phyloP scores from a whole-genome alignment of 2,329 filamentous ascomycete genomes.

The Cyphellophora europaea region DNA sequence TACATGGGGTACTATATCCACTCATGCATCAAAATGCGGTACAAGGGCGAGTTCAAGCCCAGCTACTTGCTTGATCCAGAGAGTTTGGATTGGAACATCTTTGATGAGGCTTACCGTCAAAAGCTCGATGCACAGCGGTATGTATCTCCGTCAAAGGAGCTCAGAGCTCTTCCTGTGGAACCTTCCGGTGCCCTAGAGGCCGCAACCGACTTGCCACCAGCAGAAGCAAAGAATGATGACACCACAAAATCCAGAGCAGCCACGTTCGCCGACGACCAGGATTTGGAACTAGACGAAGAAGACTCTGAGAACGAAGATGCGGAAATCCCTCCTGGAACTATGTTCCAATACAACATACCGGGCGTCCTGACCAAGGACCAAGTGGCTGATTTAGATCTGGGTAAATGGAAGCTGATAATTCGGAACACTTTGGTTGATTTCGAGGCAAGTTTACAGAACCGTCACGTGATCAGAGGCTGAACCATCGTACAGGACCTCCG shows the following conservation, averaged over 20 bases:
- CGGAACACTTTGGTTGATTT: slow-evolving; percentile 32
- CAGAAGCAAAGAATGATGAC: slow-evolving; percentile 10
- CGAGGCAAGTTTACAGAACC: slow-evolving; percentile 23
- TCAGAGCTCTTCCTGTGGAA: slow-evolving; percentile 8
- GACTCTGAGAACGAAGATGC: slow-evolving; percentile 28
- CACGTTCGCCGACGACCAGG: slow-evolving; percentile 14
- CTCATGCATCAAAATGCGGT: slow-evolving; percentile 42
- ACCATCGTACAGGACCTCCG: slow-evolving; percentile 29
- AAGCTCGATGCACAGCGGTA: slow-evolving; percentile 34
- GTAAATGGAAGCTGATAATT: slow-evolving; percentile 34
- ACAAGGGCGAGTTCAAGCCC: slow-evolving; percentile 38
- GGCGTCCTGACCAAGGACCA: slow-evolving; percentile 34
- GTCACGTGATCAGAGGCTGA: background rate
- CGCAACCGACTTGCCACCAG: background rate
- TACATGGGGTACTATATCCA: slow-evolving; percentile 64
- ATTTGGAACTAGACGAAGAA: slow-evolving; percentile 19
- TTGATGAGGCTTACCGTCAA: slow-evolving; percentile 30
- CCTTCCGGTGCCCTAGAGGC: background rate
- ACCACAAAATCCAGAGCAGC: slow-evolving; percentile 11
- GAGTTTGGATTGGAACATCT: slow-evolving; percentile 33
- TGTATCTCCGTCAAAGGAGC: slow-evolving; percentile 34
- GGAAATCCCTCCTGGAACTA: slow-evolving; percentile 21
- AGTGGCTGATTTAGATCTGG: slow-evolving; percentile 31
- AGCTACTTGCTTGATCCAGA: slow-evolving; percentile 41
- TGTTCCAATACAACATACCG: slow-evolving; percentile 38